Evolutionary conservation across 345 rosid genomes (phyloP).

Genomic region (Syzygium aromaticum): DNA sequence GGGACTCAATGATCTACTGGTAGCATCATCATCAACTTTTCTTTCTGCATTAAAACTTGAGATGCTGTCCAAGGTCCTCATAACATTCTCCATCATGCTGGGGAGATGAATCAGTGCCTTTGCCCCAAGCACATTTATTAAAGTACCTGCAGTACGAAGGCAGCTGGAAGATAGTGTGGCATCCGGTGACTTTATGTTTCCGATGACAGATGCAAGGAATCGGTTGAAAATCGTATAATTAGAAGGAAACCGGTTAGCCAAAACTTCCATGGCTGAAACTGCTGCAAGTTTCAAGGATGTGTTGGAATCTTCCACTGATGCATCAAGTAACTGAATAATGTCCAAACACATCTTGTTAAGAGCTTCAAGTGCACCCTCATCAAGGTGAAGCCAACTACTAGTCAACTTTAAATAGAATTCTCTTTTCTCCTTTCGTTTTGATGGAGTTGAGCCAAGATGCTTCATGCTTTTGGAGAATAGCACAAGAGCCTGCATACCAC

Average conservation of each 20-base stretch:
- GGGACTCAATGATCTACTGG: neutral
- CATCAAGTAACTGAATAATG: constrained; percentile 57
- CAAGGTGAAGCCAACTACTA: constrained; percentile 44
- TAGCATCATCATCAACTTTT: constrained; percentile 11
- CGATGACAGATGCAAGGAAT: constrained; percentile 58
- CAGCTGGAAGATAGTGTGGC: constrained; percentile 65
- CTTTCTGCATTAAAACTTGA: constrained; percentile 18
- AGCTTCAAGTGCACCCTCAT: constrained; percentile 41
- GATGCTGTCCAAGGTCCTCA: constrained; percentile 18
- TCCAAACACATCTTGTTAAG: constrained; percentile 54
- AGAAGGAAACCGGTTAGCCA: constrained; percentile 60
- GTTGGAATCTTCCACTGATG: constrained; percentile 34
- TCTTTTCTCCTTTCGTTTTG: constrained; percentile 36
- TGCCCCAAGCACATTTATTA: constrained; percentile 80
- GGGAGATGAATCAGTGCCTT: constrained; percentile 77
- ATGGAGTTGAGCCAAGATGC: constrained; percentile 30
- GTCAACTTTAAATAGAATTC: constrained; percentile 14
- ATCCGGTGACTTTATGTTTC: constrained; percentile 48
- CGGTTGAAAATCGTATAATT: constrained; percentile 54
- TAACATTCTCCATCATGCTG: constrained; percentile 53
- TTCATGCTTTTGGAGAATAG: constrained; percentile 61
- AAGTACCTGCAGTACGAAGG: constrained; percentile 62
- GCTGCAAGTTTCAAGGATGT: constrained; percentile 55
- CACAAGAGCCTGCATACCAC: constrained; percentile 58
- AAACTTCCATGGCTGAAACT: constrained; percentile 64